phyloP scores from a whole-genome alignment of 805 yeast genomes.

The Yamadazyma phyllophila region DNA sequence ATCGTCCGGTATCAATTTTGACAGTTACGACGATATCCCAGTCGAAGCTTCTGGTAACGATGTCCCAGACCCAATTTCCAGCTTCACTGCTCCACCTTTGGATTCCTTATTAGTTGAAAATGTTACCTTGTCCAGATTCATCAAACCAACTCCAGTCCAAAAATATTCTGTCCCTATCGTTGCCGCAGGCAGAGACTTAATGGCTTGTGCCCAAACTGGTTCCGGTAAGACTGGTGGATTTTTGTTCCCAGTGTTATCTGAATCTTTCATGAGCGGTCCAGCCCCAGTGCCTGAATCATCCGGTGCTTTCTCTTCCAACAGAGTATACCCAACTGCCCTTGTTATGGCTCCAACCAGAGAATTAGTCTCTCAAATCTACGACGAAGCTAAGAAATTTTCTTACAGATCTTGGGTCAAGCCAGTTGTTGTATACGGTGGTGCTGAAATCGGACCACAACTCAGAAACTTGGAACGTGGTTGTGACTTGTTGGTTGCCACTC shows the following conservation, averaged over 20 bases:
- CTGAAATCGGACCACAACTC: slow-evolving; percentile 85
- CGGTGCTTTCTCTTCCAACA: slow-evolving; percentile 60
- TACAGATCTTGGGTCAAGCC: slow-evolving; percentile 99
- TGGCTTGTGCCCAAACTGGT: slow-evolving; percentile 99
- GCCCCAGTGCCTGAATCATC: slow-evolving; percentile 50
- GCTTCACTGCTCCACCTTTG: slow-evolving; percentile 90
- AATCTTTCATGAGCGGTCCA: slow-evolving; percentile 88
- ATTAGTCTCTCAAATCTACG: slow-evolving; percentile 93
- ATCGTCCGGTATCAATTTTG: slow-evolving; percentile 97
- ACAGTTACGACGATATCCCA: slow-evolving; percentile 97
- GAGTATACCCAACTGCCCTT: slow-evolving; percentile 91
- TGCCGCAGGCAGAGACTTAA: slow-evolving; percentile 83
- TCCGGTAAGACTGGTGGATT: slow-evolving; percentile 99
- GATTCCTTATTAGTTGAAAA: slow-evolving; percentile 83
- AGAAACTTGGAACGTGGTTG: slow-evolving; percentile 90
- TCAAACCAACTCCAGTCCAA: slow-evolving; percentile 95
- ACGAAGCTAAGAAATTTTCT: slow-evolving; percentile 91
- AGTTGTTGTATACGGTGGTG: slow-evolving; percentile 97
- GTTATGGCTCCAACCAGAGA: slow-evolving; percentile 99
- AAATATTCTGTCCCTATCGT: slow-evolving; percentile 92
- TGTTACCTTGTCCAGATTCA: slow-evolving; percentile 83
- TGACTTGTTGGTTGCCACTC: slow-evolving; percentile 95
- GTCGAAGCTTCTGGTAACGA: slow-evolving; percentile 95
- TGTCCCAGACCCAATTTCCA: slow-evolving; percentile 88
- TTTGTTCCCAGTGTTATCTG: slow-evolving; percentile 94